Evolutionary conservation across 495 filamentous ascomycete genomes (phyloP), one percentile per base, ranked within the genome.

Genomic region (Daldinia bambusicola): DNA sequence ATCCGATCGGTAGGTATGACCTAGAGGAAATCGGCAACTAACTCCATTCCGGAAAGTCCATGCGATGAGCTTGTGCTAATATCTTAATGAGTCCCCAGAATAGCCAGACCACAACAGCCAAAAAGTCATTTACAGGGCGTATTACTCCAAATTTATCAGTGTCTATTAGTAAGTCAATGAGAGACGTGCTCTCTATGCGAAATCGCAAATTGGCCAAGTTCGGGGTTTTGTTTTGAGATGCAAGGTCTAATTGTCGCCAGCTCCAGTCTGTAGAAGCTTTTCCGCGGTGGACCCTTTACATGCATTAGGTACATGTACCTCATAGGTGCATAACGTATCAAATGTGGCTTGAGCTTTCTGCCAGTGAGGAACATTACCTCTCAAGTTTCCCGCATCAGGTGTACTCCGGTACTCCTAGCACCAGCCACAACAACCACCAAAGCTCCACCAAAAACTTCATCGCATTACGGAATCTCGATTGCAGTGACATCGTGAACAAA

Each of bases 381-480:
- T 34, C 7, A n/a, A n/a, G n/a, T n/a, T n/a, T n/a, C n/a, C n/a
- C n/a, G n/a, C n/a, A n/a, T n/a, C n/a, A n/a, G n/a, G n/a, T n/a
- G 6, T 10, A 36, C 34, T 2, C 5, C 34, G 6, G 9, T 36
- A 36, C 9, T 6, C 37, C 14, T 12, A 64, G 37, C 61, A 65
- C 36, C 41, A 71, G 69, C 69, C 69, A 67, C 69, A 60, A 9
- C 8, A 14, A 20, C 26, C 40, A 6, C 16, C 48, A 2, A 63
- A 53, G 63, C 63, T 32, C 69, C 69, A 71, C 69, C 69, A 67
- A 67, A 71, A 71, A 67, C 69, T 71, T 67, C 63, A 26, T 66
- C 63, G 43, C 50, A 62, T 58, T 30, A 1, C 26, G 32, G 20
- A 62, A 52, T 45, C 26, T 26, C 26, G 26, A 26, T 26, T 26